Evolutionary conservation across 2,329 filamentous ascomycete genomes (phyloP).

Genomic region (Pseudopyrenochaeta lycopersici): DNA sequence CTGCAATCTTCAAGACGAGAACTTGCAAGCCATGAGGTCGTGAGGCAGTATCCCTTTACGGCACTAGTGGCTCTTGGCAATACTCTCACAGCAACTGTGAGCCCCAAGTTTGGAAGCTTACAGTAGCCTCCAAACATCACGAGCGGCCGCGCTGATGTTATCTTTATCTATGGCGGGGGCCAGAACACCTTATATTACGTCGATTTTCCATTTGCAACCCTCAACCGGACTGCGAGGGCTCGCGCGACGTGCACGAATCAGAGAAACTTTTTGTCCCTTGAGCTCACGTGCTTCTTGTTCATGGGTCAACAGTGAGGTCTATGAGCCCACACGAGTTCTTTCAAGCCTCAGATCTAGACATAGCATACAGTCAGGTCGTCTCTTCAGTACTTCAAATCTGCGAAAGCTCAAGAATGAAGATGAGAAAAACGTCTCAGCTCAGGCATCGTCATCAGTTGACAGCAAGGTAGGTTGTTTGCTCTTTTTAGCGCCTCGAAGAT

Average conservation of each 20-base stretch:
- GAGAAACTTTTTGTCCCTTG: constrained; percentile 25
- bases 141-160: constrained; percentile 14
- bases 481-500: neutral
- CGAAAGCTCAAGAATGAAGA: constrained; percentile 16
- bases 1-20: neutral
- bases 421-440: constrained; percentile 8
- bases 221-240: constrained; percentile 11
- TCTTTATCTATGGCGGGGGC: constrained; percentile 25
- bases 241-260: constrained; percentile 18
- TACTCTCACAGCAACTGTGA: constrained; percentile 6
- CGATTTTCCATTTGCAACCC: constrained; percentile 12
- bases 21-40: neutral
- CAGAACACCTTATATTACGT: constrained; percentile 18
- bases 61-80: constrained; percentile 20
- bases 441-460: neutral
- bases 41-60: neutral
- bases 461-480: constrained; percentile 22
- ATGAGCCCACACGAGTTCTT: constrained; percentile 2
- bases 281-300: constrained; percentile 45
- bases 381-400: constrained; percentile 30
- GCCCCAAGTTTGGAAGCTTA: constrained; percentile 11
- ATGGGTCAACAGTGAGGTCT: constrained; percentile 21
- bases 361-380: constrained; percentile 7
- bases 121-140: constrained; percentile 14
- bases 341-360: constrained; percentile 4